A percentile compares a stretch with the other conserved stretches of the same genome.
These are phyloP conservation scores for Clathrospora elynae DNA, from an alignment of 2,329 filamentous ascomycete species.

Conservation along the genomic window DNA sequence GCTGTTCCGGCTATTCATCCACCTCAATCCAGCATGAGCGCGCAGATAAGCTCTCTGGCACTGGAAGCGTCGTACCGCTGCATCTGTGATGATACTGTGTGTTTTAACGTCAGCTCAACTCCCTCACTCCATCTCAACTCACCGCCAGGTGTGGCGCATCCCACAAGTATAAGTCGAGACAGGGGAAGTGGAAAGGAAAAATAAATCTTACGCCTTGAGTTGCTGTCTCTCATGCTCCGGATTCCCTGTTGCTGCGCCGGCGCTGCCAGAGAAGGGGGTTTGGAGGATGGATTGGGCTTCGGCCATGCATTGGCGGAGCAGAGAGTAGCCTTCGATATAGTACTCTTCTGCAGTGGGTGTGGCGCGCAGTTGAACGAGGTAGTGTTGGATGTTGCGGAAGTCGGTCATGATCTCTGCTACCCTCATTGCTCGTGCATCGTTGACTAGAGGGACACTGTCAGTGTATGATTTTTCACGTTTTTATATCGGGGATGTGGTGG, in stretches of 20 bases:
- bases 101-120: conserved; percentile 31
- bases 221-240: conserved; percentile 62
- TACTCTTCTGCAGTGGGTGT: conserved; percentile 60
- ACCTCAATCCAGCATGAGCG: conserved; percentile 62
- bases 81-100: conserved; percentile 64
- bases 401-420: conserved; percentile 68
- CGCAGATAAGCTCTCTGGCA: conserved; percentile 66
- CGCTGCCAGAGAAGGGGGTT: conserved; percentile 57
- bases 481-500: not conserved
- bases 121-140: too few species aligned
- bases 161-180: not conserved
- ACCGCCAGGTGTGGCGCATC: too few species aligned
- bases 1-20: conserved; percentile 60
- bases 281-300: conserved; percentile 62
- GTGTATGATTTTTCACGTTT: not conserved
- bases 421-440: conserved; percentile 66
- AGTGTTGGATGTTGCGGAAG: conserved; percentile 65
- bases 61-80: conserved; percentile 64
- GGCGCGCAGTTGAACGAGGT: conserved; percentile 61
- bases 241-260: conserved; percentile 51
- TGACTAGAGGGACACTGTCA: conserved; percentile 54
- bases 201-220: conserved; percentile 58
- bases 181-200: not conserved
- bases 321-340: conserved; percentile 63
- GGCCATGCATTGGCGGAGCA: conserved; percentile 61